Evolutionary conservation across 148 eudicot genomes (phyloP).

Genomic region (Camellia lanceoleosa): DNA sequence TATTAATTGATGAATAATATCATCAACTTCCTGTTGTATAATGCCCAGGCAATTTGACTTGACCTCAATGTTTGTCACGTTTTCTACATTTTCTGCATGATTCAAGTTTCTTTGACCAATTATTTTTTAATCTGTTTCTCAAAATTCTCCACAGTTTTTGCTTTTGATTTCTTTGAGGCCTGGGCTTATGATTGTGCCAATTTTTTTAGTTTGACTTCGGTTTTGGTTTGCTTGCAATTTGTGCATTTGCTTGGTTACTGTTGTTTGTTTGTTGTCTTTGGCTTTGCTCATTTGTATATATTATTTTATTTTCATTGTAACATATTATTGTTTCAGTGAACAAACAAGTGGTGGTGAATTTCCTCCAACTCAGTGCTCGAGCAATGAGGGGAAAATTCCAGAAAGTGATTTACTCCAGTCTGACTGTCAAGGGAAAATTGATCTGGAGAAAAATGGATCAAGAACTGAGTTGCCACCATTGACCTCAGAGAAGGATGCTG

Average conservation of each 20-base stretch:
- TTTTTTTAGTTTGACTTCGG: not conserved
- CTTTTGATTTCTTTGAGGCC: not conserved
- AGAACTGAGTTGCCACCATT: constrained; percentile 44
- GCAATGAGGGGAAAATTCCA: constrained; percentile 36
- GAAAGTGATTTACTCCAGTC: constrained; percentile 37
- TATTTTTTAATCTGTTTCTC: not conserved
- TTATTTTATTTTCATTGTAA: not conserved
- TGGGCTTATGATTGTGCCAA: not conserved
- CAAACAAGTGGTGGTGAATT: constrained; percentile 32
- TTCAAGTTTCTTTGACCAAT: not conserved
- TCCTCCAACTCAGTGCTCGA: constrained; percentile 27
- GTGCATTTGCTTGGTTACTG: not conserved
- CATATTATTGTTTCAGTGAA: constrained; percentile 42
- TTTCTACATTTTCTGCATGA: not conserved
- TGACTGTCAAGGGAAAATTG: constrained; percentile 39
- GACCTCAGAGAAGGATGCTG: constrained; percentile 42
- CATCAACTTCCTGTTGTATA: not conserved
- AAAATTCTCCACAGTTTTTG: not conserved
- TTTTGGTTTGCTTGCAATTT: not conserved
- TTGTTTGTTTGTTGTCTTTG: not conserved
- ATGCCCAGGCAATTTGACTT: not conserved
- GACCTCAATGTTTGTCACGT: not conserved
- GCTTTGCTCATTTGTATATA: not conserved
- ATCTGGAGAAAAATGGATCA: constrained; percentile 34
- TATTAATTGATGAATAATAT: not conserved